Evolutionary conservation across 1,284 basidiomycete genomes (phyloP), one percentile per base, ranked within the genome.

Genomic region (Moniliella sp.): DNA sequence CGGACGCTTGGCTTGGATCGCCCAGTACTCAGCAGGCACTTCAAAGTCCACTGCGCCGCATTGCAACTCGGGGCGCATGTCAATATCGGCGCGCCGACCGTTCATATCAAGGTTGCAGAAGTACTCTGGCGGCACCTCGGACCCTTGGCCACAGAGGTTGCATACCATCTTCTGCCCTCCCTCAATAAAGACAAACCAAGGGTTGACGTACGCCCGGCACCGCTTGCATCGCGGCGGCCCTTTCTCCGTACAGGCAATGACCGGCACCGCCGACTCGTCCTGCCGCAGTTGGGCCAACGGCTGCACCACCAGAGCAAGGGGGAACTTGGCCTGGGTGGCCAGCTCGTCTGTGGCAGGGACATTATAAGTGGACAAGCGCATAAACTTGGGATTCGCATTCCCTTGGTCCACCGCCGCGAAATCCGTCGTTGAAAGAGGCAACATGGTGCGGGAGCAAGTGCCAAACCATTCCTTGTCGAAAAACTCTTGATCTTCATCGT

Each of bases 171-270:
- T 72, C 40, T 72, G 71, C 2, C 91, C 91, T 5, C 80, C 81
- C 21, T 79, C 71, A 11, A 73, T 67, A 71, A 81, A 97, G 18
- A 69, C 67, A 55, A 77, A 83, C 84, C 84, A 97, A 0, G 86
- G 76, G 58, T 94, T 97, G 52, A 99, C 70, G 62, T 97, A 99
- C 0, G 71, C 81, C 45, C 82, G 69, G 62, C 91, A 97, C 27
- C 71, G 67, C 33, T 69, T 72, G 57, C 91, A 97, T 21, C 91
- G 70, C 9, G 79, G 72, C 10, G 88, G 91, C 5, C 84, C 86
- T 5, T 62, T 58, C 27, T 46, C 77, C 66, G 57, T 68, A 59
- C 27, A 72, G 25, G 64, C 61, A 5, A 93, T 73, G 3, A 83
- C 49, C 0, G 86, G 84, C 4, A 97, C 66, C 0, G 42, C 34